Conservation (phyloP, 805 yeast genomes). For the Wickerhamomyces chambardii region DNA sequence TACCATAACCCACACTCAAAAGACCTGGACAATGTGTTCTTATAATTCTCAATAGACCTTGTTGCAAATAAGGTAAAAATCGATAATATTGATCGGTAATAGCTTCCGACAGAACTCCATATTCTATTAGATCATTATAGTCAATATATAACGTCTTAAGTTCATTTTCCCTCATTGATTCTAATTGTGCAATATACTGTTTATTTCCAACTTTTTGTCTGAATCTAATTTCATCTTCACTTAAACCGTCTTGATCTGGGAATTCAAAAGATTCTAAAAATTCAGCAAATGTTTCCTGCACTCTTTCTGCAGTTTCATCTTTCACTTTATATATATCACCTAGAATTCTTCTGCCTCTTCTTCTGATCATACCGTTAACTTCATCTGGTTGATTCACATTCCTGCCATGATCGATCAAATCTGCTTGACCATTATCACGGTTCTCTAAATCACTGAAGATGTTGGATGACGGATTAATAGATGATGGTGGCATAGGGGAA, state of each 20-base stretch:
- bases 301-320: slow-evolving; percentile 91
- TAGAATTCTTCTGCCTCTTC: slow-evolving; percentile 45
- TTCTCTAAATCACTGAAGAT: slow-evolving; percentile 12
- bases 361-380: slow-evolving; percentile 11
- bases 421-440: not conserved
- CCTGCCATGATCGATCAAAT: slow-evolving; percentile 1
- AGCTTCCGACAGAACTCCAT: slow-evolving; percentile 85
- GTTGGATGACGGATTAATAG: slow-evolving; percentile 13
- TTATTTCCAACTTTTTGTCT: slow-evolving; percentile 40
- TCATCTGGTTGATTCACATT: slow-evolving; percentile 1
- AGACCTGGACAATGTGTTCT: slow-evolving; percentile 69
- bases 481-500: slow-evolving; percentile 13
- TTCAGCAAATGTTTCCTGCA: slow-evolving; percentile 81
- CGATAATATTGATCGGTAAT: slow-evolving; percentile 88
- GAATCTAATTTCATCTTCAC: slow-evolving; percentile 20
- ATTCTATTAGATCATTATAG: slow-evolving; percentile 72
- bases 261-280: slow-evolving; percentile 64
- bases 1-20: slow-evolving; percentile 34
- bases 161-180: slow-evolving; percentile 71
- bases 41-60: slow-evolving; percentile 66
- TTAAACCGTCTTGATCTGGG: slow-evolving; percentile 21
- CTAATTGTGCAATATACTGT: slow-evolving; percentile 71
- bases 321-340: slow-evolving; percentile 75
- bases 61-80: slow-evolving; percentile 75
- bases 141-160: slow-evolving; percentile 76